phyloP scores from a whole-genome alignment of 805 yeast species.

The Monosporozyma siamensis region DNA sequence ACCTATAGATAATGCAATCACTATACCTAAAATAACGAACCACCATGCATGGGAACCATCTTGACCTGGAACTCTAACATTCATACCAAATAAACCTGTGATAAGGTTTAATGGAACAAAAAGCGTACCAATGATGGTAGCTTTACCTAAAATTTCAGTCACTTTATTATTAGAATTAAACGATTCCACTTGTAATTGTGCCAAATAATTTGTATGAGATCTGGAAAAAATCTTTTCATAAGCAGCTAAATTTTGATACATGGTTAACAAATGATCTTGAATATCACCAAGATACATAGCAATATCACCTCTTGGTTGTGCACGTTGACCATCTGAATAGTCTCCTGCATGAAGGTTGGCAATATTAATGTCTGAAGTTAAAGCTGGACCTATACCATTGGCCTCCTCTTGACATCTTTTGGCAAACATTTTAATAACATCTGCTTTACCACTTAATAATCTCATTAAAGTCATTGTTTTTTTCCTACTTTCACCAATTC shows the following conservation, averaged over 20 bases:
- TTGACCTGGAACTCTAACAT: slow-evolving; percentile 77
- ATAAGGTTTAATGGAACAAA: slow-evolving; percentile 82
- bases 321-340: slow-evolving; percentile 2
- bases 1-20: slow-evolving; percentile 34
- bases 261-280: slow-evolving; percentile 92
- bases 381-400: slow-evolving; percentile 35
- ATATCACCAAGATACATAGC: slow-evolving; percentile 90
- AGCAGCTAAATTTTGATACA: slow-evolving; percentile 83
- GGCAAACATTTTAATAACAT: slow-evolving; percentile 91
- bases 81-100: slow-evolving; percentile 94
- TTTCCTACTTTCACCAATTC: slow-evolving; percentile 82
- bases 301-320: slow-evolving; percentile 73
- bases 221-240: slow-evolving; percentile 91
- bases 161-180: slow-evolving; percentile 78
- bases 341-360: slow-evolving; percentile 27
- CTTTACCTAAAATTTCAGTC: slow-evolving; percentile 80
- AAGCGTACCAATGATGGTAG: slow-evolving; percentile 82
- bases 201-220: slow-evolving; percentile 85
- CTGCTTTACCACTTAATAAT: slow-evolving; percentile 85
- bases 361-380: slow-evolving; percentile 33
- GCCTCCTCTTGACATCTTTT: slow-evolving; percentile 78
- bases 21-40: slow-evolving; percentile 53
- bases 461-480: slow-evolving; percentile 91
- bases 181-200: slow-evolving; percentile 88
- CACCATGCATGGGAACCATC: slow-evolving; percentile 47